Base-by-base conservation (phyloP, 1,284 basidiomycete species). In the Golubevia pallescens region DNA sequence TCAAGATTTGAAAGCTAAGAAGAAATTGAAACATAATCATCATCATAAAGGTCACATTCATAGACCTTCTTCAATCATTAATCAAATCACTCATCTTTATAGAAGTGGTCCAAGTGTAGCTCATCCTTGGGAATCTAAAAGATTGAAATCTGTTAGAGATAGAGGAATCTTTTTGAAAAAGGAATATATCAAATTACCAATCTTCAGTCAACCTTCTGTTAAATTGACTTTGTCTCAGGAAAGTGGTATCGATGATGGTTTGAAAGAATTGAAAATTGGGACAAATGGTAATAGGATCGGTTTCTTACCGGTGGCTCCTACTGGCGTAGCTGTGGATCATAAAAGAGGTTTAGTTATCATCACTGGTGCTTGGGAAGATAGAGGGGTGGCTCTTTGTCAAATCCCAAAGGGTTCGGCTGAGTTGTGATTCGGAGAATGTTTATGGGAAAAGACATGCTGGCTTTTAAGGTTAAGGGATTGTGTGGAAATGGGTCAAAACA, bases 331-430 rank as follows among this genome's bases (percentile, higher is more conserved):
- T n/a, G 58, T 77, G 16, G 71, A 75, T 21, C 58, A 66, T 21
- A 54, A 65, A 34, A 60, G 60, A 42, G 67, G 69, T 61, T 54
- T 69, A 60, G 53, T 77, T 32, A 66, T 65, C 34, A 68, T 77
- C 3, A 58, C 71, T 23, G 74, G 73, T 2, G 75, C 73, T 21
- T 77, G 73, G 56, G 75, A 77, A 32, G 75, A 77, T 58, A 56
- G 75, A 1, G 75, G 71, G 23, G 58, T 75, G 19, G 75, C 75
- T 16, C 59, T 65, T 21, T 77, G 75, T 34, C 20, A 58, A 1
- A 56, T 75, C 10, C 75, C 75, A 1, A 57, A 55, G 1, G 66
- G 69, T 21, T 74, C 70, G 71, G 58, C 69, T 23, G 75, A 75
- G 60, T 3, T 19, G 42, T 64, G 42, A 57, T 28, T 28, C 28